These are phyloP conservation scores for Boletus smithii DNA, from an alignment of 1,284 basidiomycete species.

Conservation along the genomic window DNA sequence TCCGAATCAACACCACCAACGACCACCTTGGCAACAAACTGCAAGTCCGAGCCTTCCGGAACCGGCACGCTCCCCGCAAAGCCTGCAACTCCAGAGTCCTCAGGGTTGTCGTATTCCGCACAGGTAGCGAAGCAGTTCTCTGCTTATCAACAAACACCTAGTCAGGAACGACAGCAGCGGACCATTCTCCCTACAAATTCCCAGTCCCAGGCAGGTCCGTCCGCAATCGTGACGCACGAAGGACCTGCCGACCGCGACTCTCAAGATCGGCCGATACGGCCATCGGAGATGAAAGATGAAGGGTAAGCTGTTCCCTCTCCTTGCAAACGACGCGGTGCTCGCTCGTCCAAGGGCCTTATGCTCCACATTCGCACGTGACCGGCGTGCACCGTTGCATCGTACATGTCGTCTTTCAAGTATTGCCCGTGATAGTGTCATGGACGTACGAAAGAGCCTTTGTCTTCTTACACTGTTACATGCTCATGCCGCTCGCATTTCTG, in stretches of 20 bases:
- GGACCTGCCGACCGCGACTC: slow-evolving; percentile 26
- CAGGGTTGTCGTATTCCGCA: slow-evolving; percentile 54
- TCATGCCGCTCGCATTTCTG: slow-evolving; percentile 13
- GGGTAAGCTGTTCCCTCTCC: slow-evolving; percentile 64
- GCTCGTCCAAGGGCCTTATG: slow-evolving; percentile 13
- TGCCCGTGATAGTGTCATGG: slow-evolving; percentile 28
- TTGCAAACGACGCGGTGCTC: slow-evolving; percentile 18
- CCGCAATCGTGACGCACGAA: slow-evolving; percentile 36
- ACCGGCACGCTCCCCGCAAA: slow-evolving; percentile 34
- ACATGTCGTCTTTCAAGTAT: slow-evolving; percentile 14
- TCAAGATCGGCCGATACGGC: slow-evolving; percentile 46
- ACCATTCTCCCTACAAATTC: slow-evolving; percentile 16
- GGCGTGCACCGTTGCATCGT: slow-evolving; percentile 11
- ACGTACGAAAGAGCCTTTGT: slow-evolving; percentile 21
- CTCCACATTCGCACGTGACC: slow-evolving; percentile 7
- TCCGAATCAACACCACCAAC: slow-evolving; percentile 13
- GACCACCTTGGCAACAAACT: slow-evolving; percentile 1
- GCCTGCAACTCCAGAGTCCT: slow-evolving; percentile 22
- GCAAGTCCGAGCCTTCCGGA: slow-evolving; percentile 22
- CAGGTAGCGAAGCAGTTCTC: slow-evolving; percentile 72
- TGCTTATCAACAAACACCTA: slow-evolving; percentile 62
- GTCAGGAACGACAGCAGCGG: slow-evolving; percentile 60
- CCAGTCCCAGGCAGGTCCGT: slow-evolving; percentile 21
- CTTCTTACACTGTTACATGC: slow-evolving; percentile 24
- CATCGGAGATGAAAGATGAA: slow-evolving; percentile 90